A percentile compares a stretch with the other conserved stretches of the same genome.
These are phyloP conservation scores for Phytophthora foliorum DNA, from an alignment of 352 stramenopile genomes.

Conservation along the genomic window DNA sequence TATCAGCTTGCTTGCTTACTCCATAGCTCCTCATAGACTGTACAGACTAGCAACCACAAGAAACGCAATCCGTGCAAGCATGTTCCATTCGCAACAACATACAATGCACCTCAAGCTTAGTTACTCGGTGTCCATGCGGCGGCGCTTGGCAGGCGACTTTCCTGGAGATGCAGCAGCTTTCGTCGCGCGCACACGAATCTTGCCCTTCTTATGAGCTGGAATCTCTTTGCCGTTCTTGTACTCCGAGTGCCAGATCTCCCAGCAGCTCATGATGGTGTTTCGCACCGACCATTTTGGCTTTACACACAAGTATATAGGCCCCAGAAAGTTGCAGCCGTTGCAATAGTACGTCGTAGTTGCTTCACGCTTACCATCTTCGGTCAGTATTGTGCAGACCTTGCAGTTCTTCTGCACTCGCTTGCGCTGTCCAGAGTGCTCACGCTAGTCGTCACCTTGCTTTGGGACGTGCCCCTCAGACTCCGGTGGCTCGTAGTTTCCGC, in stretches of 20 bases:
- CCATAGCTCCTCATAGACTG: background rate
- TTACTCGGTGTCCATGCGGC: background rate
- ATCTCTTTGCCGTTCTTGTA: constrained; percentile 13
- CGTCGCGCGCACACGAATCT: background rate
- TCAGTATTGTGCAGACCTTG: background rate
- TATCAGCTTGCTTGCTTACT: background rate
- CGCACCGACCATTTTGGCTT: background rate
- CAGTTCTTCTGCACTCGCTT: background rate
- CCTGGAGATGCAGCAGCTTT: background rate
- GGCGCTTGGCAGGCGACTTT: background rate
- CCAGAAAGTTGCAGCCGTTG: background rate
- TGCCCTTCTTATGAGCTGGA: background rate
- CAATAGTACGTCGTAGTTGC: constrained; percentile 8
- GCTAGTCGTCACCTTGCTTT: background rate
- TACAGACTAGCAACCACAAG: no score
- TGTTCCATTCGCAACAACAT: no score
- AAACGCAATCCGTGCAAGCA: no score
- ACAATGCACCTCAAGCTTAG: background rate
- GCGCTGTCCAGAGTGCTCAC: background rate
- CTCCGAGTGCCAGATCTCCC: constrained; percentile 8
- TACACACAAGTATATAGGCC: background rate
- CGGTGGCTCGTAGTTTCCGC: background rate
- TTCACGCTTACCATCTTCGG: background rate
- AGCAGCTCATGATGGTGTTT: background rate
- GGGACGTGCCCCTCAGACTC: background rate